phyloP scores from a whole-genome alignment of 1,284 basidiomycete species.

The Hortiboletus rubellus region DNA sequence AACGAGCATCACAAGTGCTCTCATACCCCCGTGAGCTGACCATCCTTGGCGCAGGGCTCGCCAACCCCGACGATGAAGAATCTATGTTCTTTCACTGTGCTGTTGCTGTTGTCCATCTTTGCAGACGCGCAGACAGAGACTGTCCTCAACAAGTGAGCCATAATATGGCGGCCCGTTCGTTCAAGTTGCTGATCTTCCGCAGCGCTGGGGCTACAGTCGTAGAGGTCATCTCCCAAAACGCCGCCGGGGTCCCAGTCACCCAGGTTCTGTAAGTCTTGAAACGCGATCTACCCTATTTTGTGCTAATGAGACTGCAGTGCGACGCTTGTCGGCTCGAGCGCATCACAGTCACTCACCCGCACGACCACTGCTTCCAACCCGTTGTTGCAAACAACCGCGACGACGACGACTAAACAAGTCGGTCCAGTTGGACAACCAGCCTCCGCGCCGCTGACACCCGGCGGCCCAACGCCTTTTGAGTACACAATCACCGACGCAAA shows the following conservation, averaged over 20 bases:
- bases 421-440: constrained; percentile 63
- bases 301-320: constrained; percentile 21
- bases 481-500: constrained; percentile 62
- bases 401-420: constrained; percentile 31
- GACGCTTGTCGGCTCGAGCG: constrained; percentile 26
- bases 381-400: constrained; percentile 14
- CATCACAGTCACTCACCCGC: constrained; percentile 22
- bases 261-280: constrained; percentile 43
- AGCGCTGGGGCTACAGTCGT: constrained; percentile 58
- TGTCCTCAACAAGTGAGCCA: constrained; percentile 44
- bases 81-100: constrained; percentile 18
- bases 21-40: background rate
- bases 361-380: constrained; percentile 24
- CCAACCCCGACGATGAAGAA: constrained; percentile 23
- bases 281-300: background rate
- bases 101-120: constrained; percentile 34
- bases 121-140: constrained; percentile 51
- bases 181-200: constrained; percentile 13
- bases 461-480: constrained; percentile 52
- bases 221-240: constrained; percentile 49
- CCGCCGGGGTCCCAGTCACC: constrained; percentile 45
- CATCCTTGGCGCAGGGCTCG: constrained; percentile 2
- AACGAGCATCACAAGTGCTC: background rate
- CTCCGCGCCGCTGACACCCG: constrained; percentile 40
- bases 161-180: background rate